Evolutionary conservation across 2,329 filamentous ascomycete species (phyloP).

Genomic region (Venturia effusa): DNA sequence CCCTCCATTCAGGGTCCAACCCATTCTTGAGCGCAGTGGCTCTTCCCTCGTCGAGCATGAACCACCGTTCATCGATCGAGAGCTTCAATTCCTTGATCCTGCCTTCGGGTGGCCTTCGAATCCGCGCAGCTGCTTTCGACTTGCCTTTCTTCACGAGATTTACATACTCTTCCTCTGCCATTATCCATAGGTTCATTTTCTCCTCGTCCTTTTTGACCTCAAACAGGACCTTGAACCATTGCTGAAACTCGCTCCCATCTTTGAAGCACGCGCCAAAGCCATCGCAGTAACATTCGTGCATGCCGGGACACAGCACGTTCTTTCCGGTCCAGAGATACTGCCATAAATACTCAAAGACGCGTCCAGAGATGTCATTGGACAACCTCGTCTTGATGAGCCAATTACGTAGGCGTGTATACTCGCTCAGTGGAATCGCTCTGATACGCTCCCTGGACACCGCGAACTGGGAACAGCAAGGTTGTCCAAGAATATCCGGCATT

Average conservation of each 20-base stretch:
- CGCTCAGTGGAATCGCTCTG: constrained; percentile 38
- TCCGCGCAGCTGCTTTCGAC: constrained; percentile 21
- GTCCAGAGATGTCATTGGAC: constrained; percentile 44
- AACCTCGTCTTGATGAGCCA: constrained; percentile 50
- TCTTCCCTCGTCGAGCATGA: constrained; percentile 31
- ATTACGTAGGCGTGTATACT: constrained; percentile 47
- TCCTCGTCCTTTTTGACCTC: constrained; percentile 29
- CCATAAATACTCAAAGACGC: constrained; percentile 56
- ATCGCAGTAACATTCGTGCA: constrained; percentile 52
- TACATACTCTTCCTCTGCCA: constrained; percentile 27
- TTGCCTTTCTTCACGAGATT: constrained; percentile 25
- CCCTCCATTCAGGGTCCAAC: constrained; percentile 39
- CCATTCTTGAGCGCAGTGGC: constrained; percentile 39
- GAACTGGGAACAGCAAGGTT: constrained; percentile 56
- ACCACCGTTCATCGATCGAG: constrained; percentile 33
- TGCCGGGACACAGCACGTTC: constrained; percentile 37
- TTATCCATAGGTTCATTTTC: constrained; percentile 32
- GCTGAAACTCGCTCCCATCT: constrained; percentile 35
- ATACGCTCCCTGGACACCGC: constrained; percentile 49
- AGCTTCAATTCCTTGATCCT: constrained; percentile 32
- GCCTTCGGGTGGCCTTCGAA: constrained; percentile 27
- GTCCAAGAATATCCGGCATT: constrained; percentile 41
- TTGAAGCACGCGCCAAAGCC: constrained; percentile 53
- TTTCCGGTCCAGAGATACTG: constrained; percentile 48
- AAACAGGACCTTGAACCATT: constrained; percentile 37